Evolutionary conservation across 2,329 filamentous ascomycete genomes (phyloP).

Genomic region (Penicillium sp.): DNA sequence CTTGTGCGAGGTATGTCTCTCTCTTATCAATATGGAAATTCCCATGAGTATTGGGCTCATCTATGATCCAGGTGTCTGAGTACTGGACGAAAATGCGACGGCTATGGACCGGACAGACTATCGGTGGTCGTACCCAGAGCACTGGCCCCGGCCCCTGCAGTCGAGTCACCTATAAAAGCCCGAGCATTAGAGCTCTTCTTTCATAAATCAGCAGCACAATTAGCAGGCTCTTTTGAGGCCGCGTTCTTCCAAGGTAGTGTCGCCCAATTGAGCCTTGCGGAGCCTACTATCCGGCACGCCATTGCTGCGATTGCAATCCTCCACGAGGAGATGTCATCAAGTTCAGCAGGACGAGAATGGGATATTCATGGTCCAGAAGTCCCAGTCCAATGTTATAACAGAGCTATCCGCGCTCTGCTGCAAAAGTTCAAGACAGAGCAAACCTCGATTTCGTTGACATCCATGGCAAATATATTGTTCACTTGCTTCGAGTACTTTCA

Average conservation of each 20-base stretch:
- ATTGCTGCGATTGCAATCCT: constrained; percentile 70
- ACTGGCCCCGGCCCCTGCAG: constrained; percentile 15
- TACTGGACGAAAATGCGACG: constrained; percentile 26
- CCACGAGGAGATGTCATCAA: constrained; percentile 61
- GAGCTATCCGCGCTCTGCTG: constrained; percentile 21
- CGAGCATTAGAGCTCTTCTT: constrained; percentile 50
- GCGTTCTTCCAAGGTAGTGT: constrained; percentile 70
- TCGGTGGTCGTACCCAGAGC: neutral
- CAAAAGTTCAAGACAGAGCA: constrained; percentile 53
- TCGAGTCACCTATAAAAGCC: constrained; percentile 14
- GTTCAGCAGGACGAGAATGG: constrained; percentile 42
- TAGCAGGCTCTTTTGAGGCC: constrained; percentile 71
- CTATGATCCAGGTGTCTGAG: constrained; percentile 14
- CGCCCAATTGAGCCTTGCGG: constrained; percentile 67
- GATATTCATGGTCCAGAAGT: neutral
- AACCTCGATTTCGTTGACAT: constrained; percentile 49
- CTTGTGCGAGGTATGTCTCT: constrained; percentile 63
- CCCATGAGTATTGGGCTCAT: neutral
- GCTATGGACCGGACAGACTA: constrained; percentile 15
- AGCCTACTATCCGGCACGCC: constrained; percentile 67
- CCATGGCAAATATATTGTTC: constrained; percentile 68
- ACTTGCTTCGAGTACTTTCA: constrained; percentile 66
- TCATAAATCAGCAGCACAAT: constrained; percentile 64
- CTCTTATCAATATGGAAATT: constrained; percentile 32
- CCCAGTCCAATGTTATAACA: constrained; percentile 21